Base-by-base conservation (phyloP, 148 eudicot species). In the Rhododendron mucronatum region DNA sequence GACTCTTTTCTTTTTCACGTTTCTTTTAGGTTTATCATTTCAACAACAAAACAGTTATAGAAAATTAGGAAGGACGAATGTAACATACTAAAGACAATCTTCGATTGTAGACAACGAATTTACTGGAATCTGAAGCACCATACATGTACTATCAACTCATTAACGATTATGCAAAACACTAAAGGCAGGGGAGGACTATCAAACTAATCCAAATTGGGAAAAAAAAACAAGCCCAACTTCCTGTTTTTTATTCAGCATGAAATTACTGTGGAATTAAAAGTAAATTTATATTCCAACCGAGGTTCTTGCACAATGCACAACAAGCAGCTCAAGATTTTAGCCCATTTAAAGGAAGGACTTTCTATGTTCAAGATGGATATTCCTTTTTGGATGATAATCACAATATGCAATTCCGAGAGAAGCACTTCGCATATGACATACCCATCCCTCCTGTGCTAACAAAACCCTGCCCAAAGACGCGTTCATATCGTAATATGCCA, bases 381-480 rank as follows among this genome's bases (percentile, higher is more conserved):
- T 82, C 28, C 75, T 4, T 23, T 23, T 13, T n/a, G 65, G 37
- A 21, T 71, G 39, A 57, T 65, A 61, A 21, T 6, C n/a, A 59
- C 8, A 7, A 59, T 59, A 59, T 39, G 47, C 67, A 28, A 83
- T n/a, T 39, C 76, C 41, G 26, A 47, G n/a, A 83, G n/a, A 14
- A 82, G 39, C 41, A 26, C 15, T 81, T 35, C 23, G 15, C 59
- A 55, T n/a, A 55, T 81, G 69, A 84, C 93, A 37, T 93, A 97
- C 99, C 99, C 26, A 91, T 59, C 86, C 99, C 99, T 87, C 99
- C 99, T 7, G 99, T 97, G 96, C 99, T 97, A 63, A 97, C 99
- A 90, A 84, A 97, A 80, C 99, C 99, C 21, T 91, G 88, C 88
- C 98, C 99, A 90, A 97, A 97, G 67, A 94, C 95, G 28, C 94